Conservation (phyloP, 2,329 filamentous ascomycete species). For the Colletotrichum coccodes region DNA sequence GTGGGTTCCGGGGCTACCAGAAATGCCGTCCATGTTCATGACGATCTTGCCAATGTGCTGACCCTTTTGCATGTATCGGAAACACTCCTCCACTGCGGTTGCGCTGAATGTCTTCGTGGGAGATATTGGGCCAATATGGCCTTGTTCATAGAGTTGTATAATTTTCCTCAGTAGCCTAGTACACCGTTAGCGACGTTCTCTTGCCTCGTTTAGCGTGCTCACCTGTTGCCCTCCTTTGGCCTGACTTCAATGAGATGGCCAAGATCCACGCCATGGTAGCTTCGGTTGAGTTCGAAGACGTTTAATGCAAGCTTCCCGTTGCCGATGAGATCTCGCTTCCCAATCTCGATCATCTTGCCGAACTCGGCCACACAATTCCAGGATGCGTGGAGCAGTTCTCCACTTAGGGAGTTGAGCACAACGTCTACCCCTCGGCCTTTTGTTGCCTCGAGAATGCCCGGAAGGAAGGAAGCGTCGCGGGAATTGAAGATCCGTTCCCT, state of each 20-base stretch:
- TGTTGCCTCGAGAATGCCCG: constrained; percentile 37
- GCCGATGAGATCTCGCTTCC: constrained; percentile 49
- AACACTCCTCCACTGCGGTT: constrained; percentile 45
- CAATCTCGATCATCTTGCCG: constrained; percentile 54
- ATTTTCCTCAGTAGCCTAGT: background rate
- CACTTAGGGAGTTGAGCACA: constrained; percentile 48
- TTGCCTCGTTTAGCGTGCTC: background rate
- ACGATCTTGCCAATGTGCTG: constrained; percentile 54
- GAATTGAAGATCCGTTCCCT: constrained; percentile 43
- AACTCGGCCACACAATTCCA: constrained; percentile 52
- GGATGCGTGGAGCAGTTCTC: constrained; percentile 48
- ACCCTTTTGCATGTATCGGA: constrained; percentile 51
- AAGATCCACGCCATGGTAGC: constrained; percentile 36
- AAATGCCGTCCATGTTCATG: constrained; percentile 30
- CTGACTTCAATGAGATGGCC: constrained; percentile 23
- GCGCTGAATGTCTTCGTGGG: constrained; percentile 36
- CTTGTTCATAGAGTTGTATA: constrained; percentile 13
- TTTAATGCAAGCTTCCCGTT: constrained; percentile 53
- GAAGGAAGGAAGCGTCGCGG: constrained; percentile 40
- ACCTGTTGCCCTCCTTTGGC: constrained; percentile 10
- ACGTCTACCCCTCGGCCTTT: constrained; percentile 40
- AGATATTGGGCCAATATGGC: constrained; percentile 29
- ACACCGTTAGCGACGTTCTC: background rate
- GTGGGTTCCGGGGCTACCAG: background rate
- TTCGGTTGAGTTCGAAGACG: constrained; percentile 38